Evolutionary conservation across 495 filamentous ascomycete genomes (phyloP).

Genomic region (Sordaria brevicollis): DNA sequence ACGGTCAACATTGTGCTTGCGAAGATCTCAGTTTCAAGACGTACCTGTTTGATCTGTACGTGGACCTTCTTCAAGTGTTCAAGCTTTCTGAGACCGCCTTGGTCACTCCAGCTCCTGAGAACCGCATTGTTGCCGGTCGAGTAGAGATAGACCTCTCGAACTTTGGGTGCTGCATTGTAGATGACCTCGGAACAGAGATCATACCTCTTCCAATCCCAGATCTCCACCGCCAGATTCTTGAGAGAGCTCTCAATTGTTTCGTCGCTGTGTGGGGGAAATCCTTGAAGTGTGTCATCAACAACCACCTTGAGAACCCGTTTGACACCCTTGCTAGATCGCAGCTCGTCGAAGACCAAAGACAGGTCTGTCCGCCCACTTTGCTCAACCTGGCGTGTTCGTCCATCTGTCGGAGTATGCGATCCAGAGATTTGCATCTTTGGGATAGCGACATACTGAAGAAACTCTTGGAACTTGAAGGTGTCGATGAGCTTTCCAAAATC

Average conservation of each 20-base stretch:
- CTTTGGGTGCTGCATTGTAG: constrained; percentile 12
- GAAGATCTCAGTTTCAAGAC: constrained; percentile 8
- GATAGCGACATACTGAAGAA: constrained; percentile 23
- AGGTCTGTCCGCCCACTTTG: constrained; percentile 15
- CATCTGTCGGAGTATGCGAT: background rate
- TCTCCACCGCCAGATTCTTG: constrained; percentile 17
- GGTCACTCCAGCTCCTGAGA: constrained; percentile 12
- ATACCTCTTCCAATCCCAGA: constrained; percentile 29
- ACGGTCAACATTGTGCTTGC: background rate
- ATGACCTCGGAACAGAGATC: constrained; percentile 27
- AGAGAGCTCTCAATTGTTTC: constrained; percentile 25
- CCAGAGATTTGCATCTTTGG: constrained; percentile 12
- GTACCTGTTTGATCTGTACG: constrained; percentile 4
- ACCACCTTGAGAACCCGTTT: constrained; percentile 21
- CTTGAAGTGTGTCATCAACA: constrained; percentile 22
- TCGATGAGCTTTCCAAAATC: constrained; percentile 8
- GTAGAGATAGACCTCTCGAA: constrained; percentile 22
- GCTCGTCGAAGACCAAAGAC: constrained; percentile 14
- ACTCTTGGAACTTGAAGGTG: constrained; percentile 21
- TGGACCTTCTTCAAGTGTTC: constrained; percentile 9
- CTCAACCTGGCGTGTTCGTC: background rate
- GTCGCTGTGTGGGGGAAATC: constrained; percentile 21
- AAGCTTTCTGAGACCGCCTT: constrained; percentile 5
- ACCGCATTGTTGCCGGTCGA: constrained; percentile 25
- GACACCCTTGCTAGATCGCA: constrained; percentile 12